phyloP scores from a whole-genome alignment of 2,329 filamentous ascomycete species.

The Plectosphaerella plurivora region DNA sequence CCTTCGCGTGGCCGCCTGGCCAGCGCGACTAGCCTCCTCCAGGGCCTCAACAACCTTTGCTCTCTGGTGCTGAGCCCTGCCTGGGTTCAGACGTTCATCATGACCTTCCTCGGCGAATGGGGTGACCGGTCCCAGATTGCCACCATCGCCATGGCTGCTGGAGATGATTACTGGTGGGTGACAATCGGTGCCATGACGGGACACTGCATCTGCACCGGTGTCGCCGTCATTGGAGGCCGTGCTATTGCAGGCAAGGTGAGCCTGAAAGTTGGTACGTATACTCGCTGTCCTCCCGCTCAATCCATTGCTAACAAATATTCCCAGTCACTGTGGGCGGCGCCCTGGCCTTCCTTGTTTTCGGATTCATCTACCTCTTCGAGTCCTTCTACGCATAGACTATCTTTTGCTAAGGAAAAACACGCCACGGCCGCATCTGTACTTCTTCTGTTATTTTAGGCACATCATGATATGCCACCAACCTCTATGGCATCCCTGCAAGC shows the following conservation, averaged over 20 bases:
- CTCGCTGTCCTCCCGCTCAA: background rate
- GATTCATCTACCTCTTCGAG: conserved; percentile 85
- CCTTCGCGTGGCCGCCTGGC: conserved; percentile 30
- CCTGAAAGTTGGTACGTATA: conserved; percentile 83
- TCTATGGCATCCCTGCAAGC: background rate
- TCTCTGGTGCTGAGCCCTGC: conserved; percentile 87
- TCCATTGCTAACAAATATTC: conserved; percentile 14
- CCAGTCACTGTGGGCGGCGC: conserved; percentile 90
- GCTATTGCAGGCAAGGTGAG: conserved; percentile 93
- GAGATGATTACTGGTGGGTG: conserved; percentile 99
- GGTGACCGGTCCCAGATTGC: conserved; percentile 96
- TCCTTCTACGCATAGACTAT: conserved; percentile 52
- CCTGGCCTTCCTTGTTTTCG: conserved; percentile 84
- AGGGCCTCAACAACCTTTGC: conserved; percentile 79
- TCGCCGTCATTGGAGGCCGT: conserved; percentile 85
- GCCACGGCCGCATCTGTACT: background rate
- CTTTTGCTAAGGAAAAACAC: background rate
- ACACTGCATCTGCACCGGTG: conserved; percentile 84
- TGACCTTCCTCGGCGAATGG: conserved; percentile 99
- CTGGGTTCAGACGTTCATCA: conserved; percentile 98
- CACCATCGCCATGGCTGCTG: conserved; percentile 97
- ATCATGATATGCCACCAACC: background rate
- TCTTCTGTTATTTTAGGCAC: background rate
- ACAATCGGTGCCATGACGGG: conserved; percentile 82
- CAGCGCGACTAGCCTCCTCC: conserved; percentile 33